Base-by-base conservation (phyloP, 1,284 basidiomycete genomes). In the Naganishia liquefaciens region DNA sequence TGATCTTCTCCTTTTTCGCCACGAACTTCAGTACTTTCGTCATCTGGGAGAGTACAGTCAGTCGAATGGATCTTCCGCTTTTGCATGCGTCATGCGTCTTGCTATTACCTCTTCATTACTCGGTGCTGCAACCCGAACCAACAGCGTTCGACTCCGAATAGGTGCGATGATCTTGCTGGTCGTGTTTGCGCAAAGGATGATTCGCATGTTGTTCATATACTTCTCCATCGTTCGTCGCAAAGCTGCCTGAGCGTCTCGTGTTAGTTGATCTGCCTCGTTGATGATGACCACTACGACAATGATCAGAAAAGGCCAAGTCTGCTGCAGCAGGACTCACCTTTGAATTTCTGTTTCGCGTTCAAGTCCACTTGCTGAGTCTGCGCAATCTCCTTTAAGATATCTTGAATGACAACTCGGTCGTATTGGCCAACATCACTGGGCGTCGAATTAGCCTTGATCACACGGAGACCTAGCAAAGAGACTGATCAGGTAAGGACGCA, bases 161-260 rank as follows among this genome's bases (percentile, higher is more conserved):
- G 95, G 96, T 0, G 93, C 93, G 74, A 99, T 99, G 68, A 99
- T 89, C 72, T 90, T 90, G 75, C 90, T 91, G 2, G 96, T 98
- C 75, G 91, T 94, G 78, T 93, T 96, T n/a, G 95, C 93, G 77
- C 95, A 98, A 13, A 99, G 85, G 72, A 99, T 95, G 70, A 99
- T 87, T 52, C 96, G 87, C 85, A 99, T 85, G 77, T 98, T 99
- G 54, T 87, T 87, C 90, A 97, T 98, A 82, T 97, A 99, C 79
- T 98, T 95, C 74, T 99, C 95, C 95, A 99, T 99, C 2, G 95
- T 99, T 65, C 96, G 85, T 73, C 96, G 88, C 49, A 99, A 84
- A 5, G 95, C 95, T 1, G 95, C 93, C 81, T 99, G 95, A 0
- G 95, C 95, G 80, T 99, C 95, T 69, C 94, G 87, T 15, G 92